These are phyloP conservation scores for Xylaria grammica DNA, from an alignment of 495 filamentous ascomycete genomes.

Conservation along the genomic window DNA sequence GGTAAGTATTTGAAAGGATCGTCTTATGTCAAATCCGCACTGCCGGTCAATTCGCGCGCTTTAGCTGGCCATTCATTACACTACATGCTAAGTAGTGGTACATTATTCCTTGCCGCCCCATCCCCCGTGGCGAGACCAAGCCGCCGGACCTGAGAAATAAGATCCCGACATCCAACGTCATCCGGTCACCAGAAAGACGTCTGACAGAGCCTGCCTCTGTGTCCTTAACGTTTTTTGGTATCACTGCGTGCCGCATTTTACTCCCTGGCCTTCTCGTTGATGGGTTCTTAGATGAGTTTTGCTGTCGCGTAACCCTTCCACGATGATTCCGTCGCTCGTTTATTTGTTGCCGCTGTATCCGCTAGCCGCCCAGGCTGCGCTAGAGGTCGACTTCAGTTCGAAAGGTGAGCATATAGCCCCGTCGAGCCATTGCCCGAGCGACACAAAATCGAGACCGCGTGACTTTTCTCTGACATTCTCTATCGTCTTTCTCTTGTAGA, in stretches of 20 bases:
- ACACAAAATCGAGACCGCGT: neutral
- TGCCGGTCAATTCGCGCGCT: conserved; percentile 9
- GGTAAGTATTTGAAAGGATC: conserved; percentile 14
- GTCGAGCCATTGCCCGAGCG: neutral
- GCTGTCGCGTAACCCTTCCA: conserved; percentile 8
- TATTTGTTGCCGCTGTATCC: conserved; percentile 33
- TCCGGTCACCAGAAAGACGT: conserved; percentile 1
- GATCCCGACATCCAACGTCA: conserved; percentile 18
- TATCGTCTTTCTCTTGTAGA: conserved; percentile 35
- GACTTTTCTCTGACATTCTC: neutral
- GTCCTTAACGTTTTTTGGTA: neutral
- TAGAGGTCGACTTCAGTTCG: conserved; percentile 34
- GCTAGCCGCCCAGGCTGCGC: conserved; percentile 31
- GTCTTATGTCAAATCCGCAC: conserved; percentile 1
- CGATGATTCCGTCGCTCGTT: conserved; percentile 25
- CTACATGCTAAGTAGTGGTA: neutral
- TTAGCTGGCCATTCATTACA: neutral
- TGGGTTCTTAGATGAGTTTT: neutral
- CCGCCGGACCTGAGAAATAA: neutral
- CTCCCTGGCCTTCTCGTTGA: neutral
- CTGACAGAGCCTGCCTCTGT: conserved; percentile 6
- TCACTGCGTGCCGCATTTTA: neutral
- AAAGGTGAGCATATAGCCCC: conserved; percentile 26
- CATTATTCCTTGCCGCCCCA: neutral
- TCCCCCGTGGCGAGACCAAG: neutral